Conservation (phyloP, 1,284 basidiomycete species). For the Coniferiporia weirii region DNA sequence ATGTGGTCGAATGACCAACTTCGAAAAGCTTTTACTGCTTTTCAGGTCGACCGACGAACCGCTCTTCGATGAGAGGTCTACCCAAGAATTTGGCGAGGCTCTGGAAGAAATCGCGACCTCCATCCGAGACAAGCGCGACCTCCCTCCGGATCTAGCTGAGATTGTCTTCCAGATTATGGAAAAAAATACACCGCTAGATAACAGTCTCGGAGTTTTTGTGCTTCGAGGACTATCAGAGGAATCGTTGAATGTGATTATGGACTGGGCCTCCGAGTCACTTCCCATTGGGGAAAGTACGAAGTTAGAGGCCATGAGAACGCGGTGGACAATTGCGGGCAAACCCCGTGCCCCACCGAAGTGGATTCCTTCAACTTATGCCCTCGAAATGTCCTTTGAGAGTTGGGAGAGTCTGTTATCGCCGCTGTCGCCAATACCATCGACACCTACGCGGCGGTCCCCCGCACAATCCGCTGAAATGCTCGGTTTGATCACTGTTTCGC, state of each 20-base stretch:
- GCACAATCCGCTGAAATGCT: constrained; percentile 33
- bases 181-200: constrained; percentile 10
- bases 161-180: constrained; percentile 9
- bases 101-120: constrained; percentile 9
- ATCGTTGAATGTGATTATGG: constrained; percentile 7
- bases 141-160: constrained; percentile 1
- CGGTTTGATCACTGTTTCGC: constrained; percentile 52
- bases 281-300: constrained; percentile 4
- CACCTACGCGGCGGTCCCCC: constrained; percentile 44
- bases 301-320: constrained; percentile 1
- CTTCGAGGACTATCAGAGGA: constrained; percentile 14
- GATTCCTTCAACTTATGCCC: constrained; percentile 5
- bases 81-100: constrained; percentile 15
- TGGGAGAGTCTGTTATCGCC: constrained; percentile 26
- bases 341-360: background rate
- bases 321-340: constrained; percentile 9
- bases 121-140: background rate
- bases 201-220: constrained; percentile 4
- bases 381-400: constrained; percentile 24
- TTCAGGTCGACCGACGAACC: background rate
- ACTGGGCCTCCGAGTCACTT: constrained; percentile 5
- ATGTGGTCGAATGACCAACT: constrained; percentile 1
- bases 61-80: constrained; percentile 6
- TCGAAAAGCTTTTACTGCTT: background rate
- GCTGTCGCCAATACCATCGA: constrained; percentile 24